Evolutionary conservation across 164 flowering plant species (phyloP).

Genomic region (Vitis rupestris): DNA sequence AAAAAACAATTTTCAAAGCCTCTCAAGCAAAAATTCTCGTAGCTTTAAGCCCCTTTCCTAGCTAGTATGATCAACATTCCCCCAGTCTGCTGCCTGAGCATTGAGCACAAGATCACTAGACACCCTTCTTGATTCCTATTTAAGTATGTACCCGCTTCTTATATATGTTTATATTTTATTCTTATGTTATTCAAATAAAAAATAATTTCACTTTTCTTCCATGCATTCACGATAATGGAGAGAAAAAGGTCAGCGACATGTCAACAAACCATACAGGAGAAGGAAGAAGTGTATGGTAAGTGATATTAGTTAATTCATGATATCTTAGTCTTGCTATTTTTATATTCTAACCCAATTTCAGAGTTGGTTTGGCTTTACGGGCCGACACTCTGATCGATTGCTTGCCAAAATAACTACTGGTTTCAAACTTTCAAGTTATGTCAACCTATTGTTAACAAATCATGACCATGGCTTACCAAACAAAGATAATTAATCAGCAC

Average conservation of each 20-base stretch:
- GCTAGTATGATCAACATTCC: no score
- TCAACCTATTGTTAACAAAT: constrained; percentile 29
- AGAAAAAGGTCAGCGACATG: neutral
- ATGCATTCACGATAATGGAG: neutral
- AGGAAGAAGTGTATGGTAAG: no score
- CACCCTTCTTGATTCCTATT: no score
- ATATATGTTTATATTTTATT: no score
- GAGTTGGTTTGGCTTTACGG: constrained; percentile 10
- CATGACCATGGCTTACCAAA: constrained; percentile 25
- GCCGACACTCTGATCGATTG: constrained; percentile 1
- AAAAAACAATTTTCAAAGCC: no score
- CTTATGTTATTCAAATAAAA: neutral
- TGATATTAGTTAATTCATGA: neutral
- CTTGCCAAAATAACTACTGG: constrained; percentile 3
- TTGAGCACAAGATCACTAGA: no score
- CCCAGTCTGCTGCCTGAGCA: no score
- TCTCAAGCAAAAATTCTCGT: no score
- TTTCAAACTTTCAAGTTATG: constrained; percentile 12
- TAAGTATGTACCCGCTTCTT: no score
- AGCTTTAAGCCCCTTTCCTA: no score
- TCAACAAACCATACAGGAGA: neutral
- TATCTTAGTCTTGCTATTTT: constrained; percentile 1
- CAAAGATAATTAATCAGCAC: constrained; percentile 16
- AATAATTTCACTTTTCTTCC: neutral
- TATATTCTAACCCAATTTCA: neutral